Conservation (phyloP, 139 green algal genomes). For the Gonium pectorale region DNA sequence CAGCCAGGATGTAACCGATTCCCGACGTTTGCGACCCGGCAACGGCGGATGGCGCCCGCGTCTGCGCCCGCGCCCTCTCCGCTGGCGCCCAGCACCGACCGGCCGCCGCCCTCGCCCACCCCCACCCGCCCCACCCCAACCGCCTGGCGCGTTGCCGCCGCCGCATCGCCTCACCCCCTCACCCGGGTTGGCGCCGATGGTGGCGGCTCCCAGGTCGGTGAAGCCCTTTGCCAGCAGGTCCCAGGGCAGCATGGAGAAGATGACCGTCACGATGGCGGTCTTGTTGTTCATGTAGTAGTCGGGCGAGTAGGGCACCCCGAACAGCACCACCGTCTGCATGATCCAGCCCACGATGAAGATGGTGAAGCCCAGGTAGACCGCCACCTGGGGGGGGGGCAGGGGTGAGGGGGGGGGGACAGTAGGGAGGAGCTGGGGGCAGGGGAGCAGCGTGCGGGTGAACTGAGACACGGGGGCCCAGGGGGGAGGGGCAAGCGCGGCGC, state of each 20-base stretch:
- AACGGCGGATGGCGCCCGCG: too few species aligned
- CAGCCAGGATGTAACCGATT: too few species aligned
- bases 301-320: constrained; percentile 78
- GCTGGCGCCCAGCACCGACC: too few species aligned
- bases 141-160: too few species aligned
- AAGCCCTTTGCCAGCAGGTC: constrained; percentile 86
- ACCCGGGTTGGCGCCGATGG: constrained; percentile 29
- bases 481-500: too few species aligned
- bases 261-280: constrained; percentile 55
- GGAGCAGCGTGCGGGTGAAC: background rate
- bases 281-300: constrained; percentile 61
- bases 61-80: too few species aligned
- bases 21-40: too few species aligned
- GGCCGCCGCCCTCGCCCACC: too few species aligned
- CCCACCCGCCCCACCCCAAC: too few species aligned
- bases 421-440: background rate
- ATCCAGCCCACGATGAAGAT: constrained; percentile 89
- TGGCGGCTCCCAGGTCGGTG: constrained; percentile 76
- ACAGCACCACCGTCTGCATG: constrained; percentile 67
- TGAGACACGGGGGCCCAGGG: too few species aligned
- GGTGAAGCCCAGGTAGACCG: constrained; percentile 91
- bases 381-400: constrained; percentile 46
- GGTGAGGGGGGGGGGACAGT: background rate
- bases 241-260: constrained; percentile 89
- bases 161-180: background rate